These are phyloP conservation scores for Omphalea diandra DNA, from an alignment of 441 rosid genomes.

Conservation along the genomic window DNA sequence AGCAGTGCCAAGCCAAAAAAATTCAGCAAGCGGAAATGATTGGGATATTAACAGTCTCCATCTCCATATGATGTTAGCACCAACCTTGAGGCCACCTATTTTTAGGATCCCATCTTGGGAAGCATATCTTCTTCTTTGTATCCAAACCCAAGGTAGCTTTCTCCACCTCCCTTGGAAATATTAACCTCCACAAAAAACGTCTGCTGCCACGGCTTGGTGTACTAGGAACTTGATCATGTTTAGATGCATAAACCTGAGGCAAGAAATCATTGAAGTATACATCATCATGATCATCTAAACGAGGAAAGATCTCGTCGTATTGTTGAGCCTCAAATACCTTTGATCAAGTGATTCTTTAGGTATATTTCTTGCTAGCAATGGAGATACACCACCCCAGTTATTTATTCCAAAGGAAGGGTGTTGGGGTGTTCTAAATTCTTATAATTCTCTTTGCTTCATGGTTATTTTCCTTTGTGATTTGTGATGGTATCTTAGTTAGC, in stretches of 20 bases:
- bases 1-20: too few species aligned
- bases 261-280: slow-evolving; percentile 5
- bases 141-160: slow-evolving; percentile 13
- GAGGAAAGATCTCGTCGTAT: slow-evolving; percentile 34
- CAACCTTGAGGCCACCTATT: slow-evolving; percentile 66
- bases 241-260: neutral
- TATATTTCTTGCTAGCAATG: slow-evolving; percentile 50
- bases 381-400: slow-evolving; percentile 62
- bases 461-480: neutral
- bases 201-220: slow-evolving; percentile 19
- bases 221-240: slow-evolving; percentile 10
- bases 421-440: slow-evolving; percentile 55
- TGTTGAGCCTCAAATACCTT: slow-evolving; percentile 41
- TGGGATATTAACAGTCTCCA: too few species aligned
- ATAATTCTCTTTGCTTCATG: slow-evolving; percentile 38
- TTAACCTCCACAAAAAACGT: slow-evolving; percentile 30
- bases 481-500: neutral
- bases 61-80: too few species aligned
- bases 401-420: slow-evolving; percentile 53
- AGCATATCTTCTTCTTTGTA: slow-evolving; percentile 38
- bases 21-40: too few species aligned
- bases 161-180: slow-evolving; percentile 20
- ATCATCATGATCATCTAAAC: slow-evolving; percentile 9
- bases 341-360: slow-evolving; percentile 53
- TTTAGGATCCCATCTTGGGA: slow-evolving; percentile 46